Percentiles rank a stretch among this genome's conserved stretches.
phyloP scores from a whole-genome alignment of 768 basidiomycete species.

The Tulasnella sp. region DNA sequence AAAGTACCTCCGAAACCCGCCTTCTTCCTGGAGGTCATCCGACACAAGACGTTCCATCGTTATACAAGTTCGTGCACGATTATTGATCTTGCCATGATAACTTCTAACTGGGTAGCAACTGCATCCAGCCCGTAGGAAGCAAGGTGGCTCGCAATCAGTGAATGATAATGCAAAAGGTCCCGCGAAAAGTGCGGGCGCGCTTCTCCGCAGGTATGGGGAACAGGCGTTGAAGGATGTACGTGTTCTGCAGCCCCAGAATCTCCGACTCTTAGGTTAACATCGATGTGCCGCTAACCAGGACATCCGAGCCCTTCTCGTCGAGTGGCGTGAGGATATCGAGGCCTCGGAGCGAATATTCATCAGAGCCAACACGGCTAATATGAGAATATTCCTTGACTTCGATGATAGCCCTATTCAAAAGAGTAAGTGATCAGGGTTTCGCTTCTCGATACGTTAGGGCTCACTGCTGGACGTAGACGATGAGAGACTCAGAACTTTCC shows the following conservation, averaged over 20 bases:
- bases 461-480: constrained; percentile 45
- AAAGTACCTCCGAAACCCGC: constrained; percentile 57
- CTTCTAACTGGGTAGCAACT: neutral
- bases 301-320: constrained; percentile 73
- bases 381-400: constrained; percentile 85
- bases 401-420: constrained; percentile 73
- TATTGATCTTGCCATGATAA: neutral
- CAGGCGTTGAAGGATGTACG: constrained; percentile 82
- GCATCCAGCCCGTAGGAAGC: constrained; percentile 80
- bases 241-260: constrained; percentile 2
- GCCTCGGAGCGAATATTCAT: constrained; percentile 90
- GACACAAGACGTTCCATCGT: constrained; percentile 95
- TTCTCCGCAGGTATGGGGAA: constrained; percentile 91
- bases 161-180: constrained; percentile 92
- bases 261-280: neutral
- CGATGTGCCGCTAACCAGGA: constrained; percentile 50
- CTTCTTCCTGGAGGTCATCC: constrained; percentile 56
- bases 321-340: constrained; percentile 84
- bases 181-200: constrained; percentile 92
- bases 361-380: constrained; percentile 81
- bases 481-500: constrained; percentile 79
- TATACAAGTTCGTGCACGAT: constrained; percentile 76
- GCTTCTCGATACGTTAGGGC: neutral
- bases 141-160: constrained; percentile 88
- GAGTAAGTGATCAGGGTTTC: constrained; percentile 36